These are phyloP conservation scores for Ophiocordyceps australis DNA, from an alignment of 2,329 filamentous ascomycete genomes.

Conservation along the genomic window DNA sequence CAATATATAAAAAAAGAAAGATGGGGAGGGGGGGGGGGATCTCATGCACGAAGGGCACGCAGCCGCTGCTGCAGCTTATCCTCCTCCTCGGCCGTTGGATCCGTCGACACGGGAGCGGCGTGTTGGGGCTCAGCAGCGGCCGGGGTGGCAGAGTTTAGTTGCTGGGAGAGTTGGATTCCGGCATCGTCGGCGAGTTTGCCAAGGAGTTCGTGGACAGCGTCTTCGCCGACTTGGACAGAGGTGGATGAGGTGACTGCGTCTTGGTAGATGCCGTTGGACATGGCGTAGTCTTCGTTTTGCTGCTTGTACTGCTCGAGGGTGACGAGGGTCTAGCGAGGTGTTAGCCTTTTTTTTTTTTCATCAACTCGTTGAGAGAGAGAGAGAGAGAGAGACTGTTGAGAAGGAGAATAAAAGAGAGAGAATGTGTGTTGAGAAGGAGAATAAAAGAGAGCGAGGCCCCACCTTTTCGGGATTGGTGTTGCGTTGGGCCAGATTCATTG, in stretches of 20 bases:
- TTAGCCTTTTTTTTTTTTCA: too few species aligned
- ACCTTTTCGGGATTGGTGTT: slow-evolving; percentile 40
- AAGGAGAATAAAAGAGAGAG: not conserved
- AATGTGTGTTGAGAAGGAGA: not conserved
- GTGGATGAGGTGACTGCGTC: slow-evolving; percentile 70
- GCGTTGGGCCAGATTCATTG: slow-evolving; percentile 39
- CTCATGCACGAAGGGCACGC: slow-evolving; percentile 33
- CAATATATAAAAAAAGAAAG: too few species aligned
- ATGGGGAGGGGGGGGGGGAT: too few species aligned
- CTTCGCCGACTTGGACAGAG: slow-evolving; percentile 52
- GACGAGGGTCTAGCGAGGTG: slow-evolving; percentile 27
- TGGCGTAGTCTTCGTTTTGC: slow-evolving; percentile 46
- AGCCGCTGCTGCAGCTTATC: slow-evolving; percentile 50
- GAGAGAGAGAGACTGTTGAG: not conserved
- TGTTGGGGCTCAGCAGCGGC: slow-evolving; percentile 40
- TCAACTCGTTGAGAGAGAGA: too few species aligned
- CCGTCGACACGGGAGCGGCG: slow-evolving; percentile 38
- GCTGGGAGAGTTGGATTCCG: slow-evolving; percentile 62
- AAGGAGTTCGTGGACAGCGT: slow-evolving; percentile 74
- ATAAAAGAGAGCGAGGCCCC: slow-evolving; percentile 1
- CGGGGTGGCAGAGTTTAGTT: slow-evolving; percentile 42
- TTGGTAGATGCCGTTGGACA: slow-evolving; percentile 61
- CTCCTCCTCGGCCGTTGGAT: slow-evolving; percentile 62
- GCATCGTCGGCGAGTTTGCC: slow-evolving; percentile 77
- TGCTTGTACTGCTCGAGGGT: slow-evolving; percentile 42